Conservation (phyloP, 2,329 filamentous ascomycete genomes). For the Colletotrichum australisinense region DNA sequence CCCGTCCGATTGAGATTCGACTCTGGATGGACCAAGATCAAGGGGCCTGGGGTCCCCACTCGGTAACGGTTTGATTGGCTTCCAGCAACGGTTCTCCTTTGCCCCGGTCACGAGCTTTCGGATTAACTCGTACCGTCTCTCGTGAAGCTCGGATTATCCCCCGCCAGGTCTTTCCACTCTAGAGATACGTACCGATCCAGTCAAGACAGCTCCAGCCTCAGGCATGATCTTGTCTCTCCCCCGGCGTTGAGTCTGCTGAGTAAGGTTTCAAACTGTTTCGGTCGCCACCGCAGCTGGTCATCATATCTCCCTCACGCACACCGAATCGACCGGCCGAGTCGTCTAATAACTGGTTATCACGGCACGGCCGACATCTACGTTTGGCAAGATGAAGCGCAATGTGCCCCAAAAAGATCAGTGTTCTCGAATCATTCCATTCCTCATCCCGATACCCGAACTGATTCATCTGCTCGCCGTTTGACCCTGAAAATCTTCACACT, state of each 20-base stretch:
- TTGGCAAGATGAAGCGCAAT: slow-evolving; percentile 5
- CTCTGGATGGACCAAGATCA: slow-evolving; percentile 6
- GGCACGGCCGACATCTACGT: background rate
- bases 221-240: background rate
- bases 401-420: background rate
- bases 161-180: background rate
- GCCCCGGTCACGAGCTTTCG: background rate
- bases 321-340: background rate
- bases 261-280: slow-evolving; percentile 33
- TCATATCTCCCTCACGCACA: background rate
- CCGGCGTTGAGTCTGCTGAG: slow-evolving; percentile 1
- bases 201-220: no score
- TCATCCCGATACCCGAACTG: background rate
- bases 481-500: background rate
- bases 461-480: background rate
- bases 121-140: background rate
- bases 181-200: no score
- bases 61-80: background rate
- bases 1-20: slow-evolving; percentile 26
- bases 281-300: background rate
- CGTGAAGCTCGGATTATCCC: background rate
- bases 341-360: background rate
- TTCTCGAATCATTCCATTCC: background rate
- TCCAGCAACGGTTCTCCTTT: background rate
- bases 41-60: background rate